Conservation (phyloP, 768 basidiomycete genomes). For the Mycena rebaudengoi region DNA sequence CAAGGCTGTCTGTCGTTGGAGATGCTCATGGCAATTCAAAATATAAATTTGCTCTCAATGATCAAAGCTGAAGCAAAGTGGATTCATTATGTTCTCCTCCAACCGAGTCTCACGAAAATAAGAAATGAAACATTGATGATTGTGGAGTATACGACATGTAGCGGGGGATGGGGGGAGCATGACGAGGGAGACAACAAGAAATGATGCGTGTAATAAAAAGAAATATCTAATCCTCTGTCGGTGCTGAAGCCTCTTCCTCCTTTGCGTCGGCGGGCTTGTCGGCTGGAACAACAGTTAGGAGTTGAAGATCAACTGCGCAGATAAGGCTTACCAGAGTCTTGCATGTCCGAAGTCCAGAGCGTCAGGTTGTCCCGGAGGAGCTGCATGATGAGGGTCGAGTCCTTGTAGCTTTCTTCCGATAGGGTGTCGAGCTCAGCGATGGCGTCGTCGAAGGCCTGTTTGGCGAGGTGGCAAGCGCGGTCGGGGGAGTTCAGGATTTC, state of each 20-base stretch:
- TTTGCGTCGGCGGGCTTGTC: constrained; percentile 79
- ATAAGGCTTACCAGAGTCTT: constrained; percentile 76
- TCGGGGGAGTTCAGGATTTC: constrained; percentile 99
- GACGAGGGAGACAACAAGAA: constrained; percentile 32
- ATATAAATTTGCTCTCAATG: too few species aligned
- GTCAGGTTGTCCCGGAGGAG: constrained; percentile 96
- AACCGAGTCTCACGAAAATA: constrained; percentile 15
- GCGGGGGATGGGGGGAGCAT: constrained; percentile 41
- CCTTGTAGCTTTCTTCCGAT: constrained; percentile 99
- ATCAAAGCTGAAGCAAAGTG: background rate
- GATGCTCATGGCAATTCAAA: background rate
- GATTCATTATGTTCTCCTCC: constrained; percentile 26
- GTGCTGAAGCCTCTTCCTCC: constrained; percentile 69
- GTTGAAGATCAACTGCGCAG: background rate
- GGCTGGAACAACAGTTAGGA: constrained; percentile 40
- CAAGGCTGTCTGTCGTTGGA: background rate
- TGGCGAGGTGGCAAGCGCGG: constrained; percentile 97
- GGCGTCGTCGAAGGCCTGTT: constrained; percentile 98
- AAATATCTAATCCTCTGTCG: constrained; percentile 70
- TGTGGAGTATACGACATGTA: constrained; percentile 14
- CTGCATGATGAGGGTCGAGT: constrained; percentile 98
- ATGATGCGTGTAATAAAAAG: constrained; percentile 23
- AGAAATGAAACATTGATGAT: constrained; percentile 22
- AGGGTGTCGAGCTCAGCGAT: constrained; percentile 99
- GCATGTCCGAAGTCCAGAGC: constrained; percentile 98